Conservation (phyloP, 176 grass and related monocot species). For the Avena atlantica region DNA sequence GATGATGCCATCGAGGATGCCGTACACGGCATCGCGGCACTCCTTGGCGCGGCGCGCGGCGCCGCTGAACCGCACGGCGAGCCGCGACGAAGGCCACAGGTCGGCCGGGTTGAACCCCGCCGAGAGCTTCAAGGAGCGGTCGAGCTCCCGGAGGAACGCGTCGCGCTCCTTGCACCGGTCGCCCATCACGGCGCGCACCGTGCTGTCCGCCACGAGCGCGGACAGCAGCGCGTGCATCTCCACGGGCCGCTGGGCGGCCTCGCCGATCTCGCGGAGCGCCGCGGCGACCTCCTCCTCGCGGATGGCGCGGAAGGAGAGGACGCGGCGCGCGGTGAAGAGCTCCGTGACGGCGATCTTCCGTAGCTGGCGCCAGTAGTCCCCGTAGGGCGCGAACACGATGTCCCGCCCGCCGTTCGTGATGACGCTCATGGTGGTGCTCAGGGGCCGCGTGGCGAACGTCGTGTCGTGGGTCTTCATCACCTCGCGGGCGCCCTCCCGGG, state of each 20-base stretch:
- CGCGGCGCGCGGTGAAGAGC: not conserved
- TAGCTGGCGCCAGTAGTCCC: conserved; percentile 3
- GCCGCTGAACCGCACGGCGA: not conserved
- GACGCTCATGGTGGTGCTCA: not conserved
- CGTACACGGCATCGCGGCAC: not conserved
- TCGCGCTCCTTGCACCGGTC: not conserved
- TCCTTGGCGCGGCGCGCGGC: not conserved
- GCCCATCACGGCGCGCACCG: not conserved
- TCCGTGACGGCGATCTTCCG: not conserved
- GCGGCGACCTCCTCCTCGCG: not conserved
- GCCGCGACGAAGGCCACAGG: not conserved
- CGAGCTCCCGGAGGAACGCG: not conserved
- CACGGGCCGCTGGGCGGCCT: not conserved
- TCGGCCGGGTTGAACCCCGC: not conserved
- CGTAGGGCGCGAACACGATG: not conserved
- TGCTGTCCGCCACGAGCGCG: not conserved
- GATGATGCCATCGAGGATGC: not conserved
- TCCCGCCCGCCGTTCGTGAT: not conserved
- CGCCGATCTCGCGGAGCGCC: not conserved
- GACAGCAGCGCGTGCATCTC: not conserved
- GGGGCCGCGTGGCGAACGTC: not conserved
- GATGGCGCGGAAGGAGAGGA: not conserved
- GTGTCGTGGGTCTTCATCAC: not conserved
- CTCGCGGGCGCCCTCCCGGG: not conserved
- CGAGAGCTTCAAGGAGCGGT: not conserved